These are phyloP conservation scores for Nicotiana sylvestris DNA, from an alignment of 257 asterid genomes.

Conservation along the genomic window DNA sequence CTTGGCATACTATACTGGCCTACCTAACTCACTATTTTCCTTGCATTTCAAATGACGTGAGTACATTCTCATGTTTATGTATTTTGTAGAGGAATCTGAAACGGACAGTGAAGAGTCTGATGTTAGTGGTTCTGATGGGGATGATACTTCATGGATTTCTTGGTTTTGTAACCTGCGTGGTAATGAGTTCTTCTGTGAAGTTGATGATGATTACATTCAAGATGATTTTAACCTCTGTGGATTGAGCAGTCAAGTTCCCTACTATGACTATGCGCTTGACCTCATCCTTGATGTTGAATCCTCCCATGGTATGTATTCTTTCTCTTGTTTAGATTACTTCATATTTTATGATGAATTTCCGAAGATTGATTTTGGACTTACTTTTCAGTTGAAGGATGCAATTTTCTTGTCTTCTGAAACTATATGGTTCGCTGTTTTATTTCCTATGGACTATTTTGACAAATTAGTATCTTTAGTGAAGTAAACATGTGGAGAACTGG, in stretches of 20 bases:
- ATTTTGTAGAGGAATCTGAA: constrained; percentile 81
- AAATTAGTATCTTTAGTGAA: not conserved
- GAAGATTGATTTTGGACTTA: not conserved
- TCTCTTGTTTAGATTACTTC: constrained; percentile 3
- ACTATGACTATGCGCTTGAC: constrained; percentile 95
- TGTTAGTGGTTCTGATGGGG: constrained; percentile 97
- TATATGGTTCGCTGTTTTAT: not conserved
- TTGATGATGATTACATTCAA: constrained; percentile 95
- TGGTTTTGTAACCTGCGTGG: constrained; percentile 99
- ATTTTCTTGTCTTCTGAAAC: not conserved
- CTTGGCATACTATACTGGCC: not conserved
- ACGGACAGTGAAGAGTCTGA: constrained; percentile 96
- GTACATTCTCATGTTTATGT: constrained; percentile 11
- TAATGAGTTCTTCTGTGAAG: constrained; percentile 95
- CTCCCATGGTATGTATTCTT: constrained; percentile 66
- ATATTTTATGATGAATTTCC: not conserved
- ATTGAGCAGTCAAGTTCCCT: constrained; percentile 95
- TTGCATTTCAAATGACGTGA: not conserved
- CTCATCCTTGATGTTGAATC: constrained; percentile 91
- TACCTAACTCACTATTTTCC: not conserved
- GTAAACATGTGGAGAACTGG: not conserved
- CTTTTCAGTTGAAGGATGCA: not conserved
- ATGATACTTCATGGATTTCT: constrained; percentile 96
- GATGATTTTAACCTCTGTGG: constrained; percentile 96
- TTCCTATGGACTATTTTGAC: not conserved